Evolutionary conservation across 1,284 basidiomycete species (phyloP), one percentile per base, ranked within the genome.

Genomic region (Chalciporus sp.): DNA sequence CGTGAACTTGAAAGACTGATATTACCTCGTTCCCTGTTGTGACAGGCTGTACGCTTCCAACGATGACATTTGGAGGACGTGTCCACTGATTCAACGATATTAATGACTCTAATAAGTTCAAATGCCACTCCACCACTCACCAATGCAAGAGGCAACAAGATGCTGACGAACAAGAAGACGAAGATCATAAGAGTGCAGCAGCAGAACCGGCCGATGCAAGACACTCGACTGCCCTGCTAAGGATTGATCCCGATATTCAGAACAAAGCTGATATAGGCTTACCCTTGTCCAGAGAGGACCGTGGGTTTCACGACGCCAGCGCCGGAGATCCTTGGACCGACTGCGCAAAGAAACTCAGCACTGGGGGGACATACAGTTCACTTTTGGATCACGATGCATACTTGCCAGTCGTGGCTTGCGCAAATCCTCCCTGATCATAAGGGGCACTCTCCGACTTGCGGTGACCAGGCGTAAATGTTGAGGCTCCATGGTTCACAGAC

Each of bases 31-130:
- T 73, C 50, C 70, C 69, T 58, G 68, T 70, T 58, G 71, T 61
- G 61, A 77, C 58, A 29, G 77, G 54, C 17, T 76, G 69, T 27
- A 88, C 80, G 42, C 72, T 68, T 43, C 87, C 84, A 55, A 95
- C 76, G n/a, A 71, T 66, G 51, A 94, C 74, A 57, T 84, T 82
- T 0, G 92, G 92, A 7, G 92, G 92, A 28, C 85, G 82, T 48
- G 91, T 79, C 83, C 86, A 95, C 92, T 94, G 48, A 55, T 28
- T 42, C 39, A 45, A 17, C 19, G 39, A 47, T n/a, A 5, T 66
- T 4, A 69, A 43, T 46, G 43, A 45, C n/a, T 33, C 39, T 26
- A 23, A 35, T 14, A 33, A 26, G n/a, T 6, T 35, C 37, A 11
- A 28, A 19, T 23, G 3, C 14, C 16, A 48, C 29, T 42, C 17